Evolutionary conservation across 2,329 filamentous ascomycete species (phyloP), one percentile per base, ranked within the genome.

Genomic region (Zarea fungicola): DNA sequence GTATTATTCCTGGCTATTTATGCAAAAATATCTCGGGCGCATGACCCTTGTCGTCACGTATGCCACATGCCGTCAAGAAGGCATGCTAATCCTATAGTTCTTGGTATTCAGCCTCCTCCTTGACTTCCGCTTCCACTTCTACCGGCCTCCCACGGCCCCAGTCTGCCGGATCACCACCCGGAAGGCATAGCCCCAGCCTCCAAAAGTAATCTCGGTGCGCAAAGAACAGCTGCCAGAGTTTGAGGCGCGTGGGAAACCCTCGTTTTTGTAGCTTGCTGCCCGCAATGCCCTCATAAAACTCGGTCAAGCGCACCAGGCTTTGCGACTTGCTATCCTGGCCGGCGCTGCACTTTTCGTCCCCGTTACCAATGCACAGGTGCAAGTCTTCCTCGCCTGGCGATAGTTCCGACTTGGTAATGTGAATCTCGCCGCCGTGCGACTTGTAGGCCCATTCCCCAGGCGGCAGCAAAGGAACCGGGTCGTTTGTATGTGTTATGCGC

Each of bases 201-300:
- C 89, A 95, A 68, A 99, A 97, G 66, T 99, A 99, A 69, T 99
- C 93, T 32, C 93, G 75, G 69, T 99, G 93, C 1, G 91, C 87
- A 66, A 95, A 95, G 62, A 97, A 85, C 7, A 96, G 71, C 67
- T 96, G 83, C 89, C 92, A 96, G n/a, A 95, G 77, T 65, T 85
- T 87, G 58, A 91, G 65, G 66, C 78, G 65, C 60, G 56, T 77
- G 62, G 59, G 83, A 66, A 71, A 79, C 74, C 67, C 83, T 13
- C 83, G 55, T 18, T 53, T 50, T 32, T 55, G 48, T 19, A 52
- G 48, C 44, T 57, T 54, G 16, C 14, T 39, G 14, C 21, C 18
- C 4, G 25, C 29, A 21, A 51, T 16, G 59, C 59, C 14, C 55
- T 34, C 11, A 52, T 49, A 9, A 68, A 50, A 10, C 53, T 41